Evolutionary conservation across 257 asterid genomes (phyloP).

Genomic region (Gynochthodes officinalis): DNA sequence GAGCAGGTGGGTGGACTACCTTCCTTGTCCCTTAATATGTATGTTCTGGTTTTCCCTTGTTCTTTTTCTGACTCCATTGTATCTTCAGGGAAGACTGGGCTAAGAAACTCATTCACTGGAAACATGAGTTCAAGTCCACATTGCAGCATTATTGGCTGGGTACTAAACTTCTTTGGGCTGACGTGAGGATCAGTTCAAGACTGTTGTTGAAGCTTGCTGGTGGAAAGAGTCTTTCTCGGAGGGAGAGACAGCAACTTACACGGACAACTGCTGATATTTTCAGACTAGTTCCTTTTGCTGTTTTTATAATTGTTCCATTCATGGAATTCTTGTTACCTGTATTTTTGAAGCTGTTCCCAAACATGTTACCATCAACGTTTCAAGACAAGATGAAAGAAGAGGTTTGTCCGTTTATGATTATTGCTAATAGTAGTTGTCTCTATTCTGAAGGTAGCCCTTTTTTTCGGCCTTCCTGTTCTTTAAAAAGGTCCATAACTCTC

Average conservation of each 20-base stretch:
- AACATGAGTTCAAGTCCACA: conserved; percentile 68
- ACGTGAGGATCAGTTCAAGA: conserved; percentile 85
- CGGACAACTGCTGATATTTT: conserved; percentile 93
- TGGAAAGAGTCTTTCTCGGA: conserved; percentile 80
- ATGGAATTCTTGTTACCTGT: conserved; percentile 92
- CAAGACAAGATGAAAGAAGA: conserved; percentile 96
- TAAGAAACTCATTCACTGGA: conserved; percentile 74
- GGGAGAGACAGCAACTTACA: conserved; percentile 91
- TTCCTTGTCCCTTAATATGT: conserved; percentile 5
- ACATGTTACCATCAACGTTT: conserved; percentile 90
- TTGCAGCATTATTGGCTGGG: conserved; percentile 93
- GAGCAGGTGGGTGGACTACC: conserved; percentile 53
- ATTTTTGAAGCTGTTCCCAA: conserved; percentile 78
- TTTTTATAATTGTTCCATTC: conserved; percentile 80
- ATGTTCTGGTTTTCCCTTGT: background rate
- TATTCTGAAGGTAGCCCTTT: background rate
- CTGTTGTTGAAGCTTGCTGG: conserved; percentile 72
- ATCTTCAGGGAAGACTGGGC: conserved; percentile 81
- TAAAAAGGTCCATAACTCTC: no score
- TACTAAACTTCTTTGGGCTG: conserved; percentile 86
- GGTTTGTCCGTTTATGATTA: conserved; percentile 38
- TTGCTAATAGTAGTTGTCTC: background rate
- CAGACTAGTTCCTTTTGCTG: conserved; percentile 91
- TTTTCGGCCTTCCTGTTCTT: no score
- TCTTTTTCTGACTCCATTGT: conserved; percentile 1